Percentiles rank a stretch among this genome's conserved stretches.
Conservation (phyloP, 495 filamentous ascomycete species). For the Talaromyces trachyspermus region DNA sequence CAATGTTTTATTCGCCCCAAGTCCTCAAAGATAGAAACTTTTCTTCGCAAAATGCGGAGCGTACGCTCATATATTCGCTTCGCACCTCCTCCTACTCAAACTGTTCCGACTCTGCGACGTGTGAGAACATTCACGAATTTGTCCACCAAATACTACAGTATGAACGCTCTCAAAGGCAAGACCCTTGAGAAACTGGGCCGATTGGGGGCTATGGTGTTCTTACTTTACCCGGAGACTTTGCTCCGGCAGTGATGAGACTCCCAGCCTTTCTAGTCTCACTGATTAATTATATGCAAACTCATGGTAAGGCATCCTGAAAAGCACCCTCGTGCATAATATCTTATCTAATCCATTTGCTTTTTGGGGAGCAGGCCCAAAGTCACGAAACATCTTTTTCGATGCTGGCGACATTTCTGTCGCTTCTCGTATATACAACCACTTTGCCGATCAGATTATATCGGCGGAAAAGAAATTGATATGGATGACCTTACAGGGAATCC, state of each 20-base stretch:
- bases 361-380: conserved; percentile 21
- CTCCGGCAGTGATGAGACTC: conserved; percentile 54
- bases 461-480: conserved; percentile 23
- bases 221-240: conserved; percentile 57
- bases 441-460: conserved; percentile 28
- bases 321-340: too few species aligned
- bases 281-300: conserved; percentile 54
- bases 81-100: conserved; percentile 30
- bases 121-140: conserved; percentile 31
- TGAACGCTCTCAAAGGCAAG: conserved; percentile 52
- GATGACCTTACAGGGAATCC: conserved; percentile 29
- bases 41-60: conserved; percentile 25
- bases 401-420: conserved; percentile 25
- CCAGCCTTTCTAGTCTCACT: conserved; percentile 72
- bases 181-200: conserved; percentile 57
- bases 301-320: conserved; percentile 52
- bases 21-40: conserved; percentile 11
- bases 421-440: conserved; percentile 29
- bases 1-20: neutral
- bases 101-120: conserved; percentile 37
- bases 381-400: conserved; percentile 27
- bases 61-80: conserved; percentile 27
- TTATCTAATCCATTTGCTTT: too few species aligned
- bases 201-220: conserved; percentile 64
- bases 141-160: conserved; percentile 28